Conservation (phyloP, 306 rosid genomes). For the Fragaria vesca region DNA sequence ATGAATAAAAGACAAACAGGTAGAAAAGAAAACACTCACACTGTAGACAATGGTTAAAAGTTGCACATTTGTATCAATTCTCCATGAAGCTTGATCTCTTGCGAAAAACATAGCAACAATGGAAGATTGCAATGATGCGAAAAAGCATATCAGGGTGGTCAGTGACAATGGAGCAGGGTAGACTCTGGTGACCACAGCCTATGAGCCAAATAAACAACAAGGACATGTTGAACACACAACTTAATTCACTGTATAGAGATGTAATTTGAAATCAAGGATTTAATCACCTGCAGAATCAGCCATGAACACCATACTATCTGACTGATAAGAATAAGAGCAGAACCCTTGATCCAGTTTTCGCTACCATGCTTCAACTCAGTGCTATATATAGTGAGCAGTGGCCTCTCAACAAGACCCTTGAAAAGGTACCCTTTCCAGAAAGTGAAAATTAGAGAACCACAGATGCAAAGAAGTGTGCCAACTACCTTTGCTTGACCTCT, state of each 20-base stretch:
- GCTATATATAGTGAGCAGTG: constrained; percentile 19
- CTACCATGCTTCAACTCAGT: not conserved
- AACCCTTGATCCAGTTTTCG: constrained; percentile 43
- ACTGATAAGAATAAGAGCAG: constrained; percentile 32
- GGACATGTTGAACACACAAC: not conserved
- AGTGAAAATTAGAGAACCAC: constrained; percentile 37
- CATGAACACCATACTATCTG: constrained; percentile 35
- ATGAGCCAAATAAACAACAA: not conserved
- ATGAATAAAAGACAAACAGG: not conserved
- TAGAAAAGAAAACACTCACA: constrained; percentile 21
- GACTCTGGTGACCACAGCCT: constrained; percentile 31
- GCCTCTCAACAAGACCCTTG: constrained; percentile 22
- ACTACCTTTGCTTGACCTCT: constrained; percentile 39
- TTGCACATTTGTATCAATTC: constrained; percentile 34
- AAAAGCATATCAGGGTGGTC: constrained; percentile 34
- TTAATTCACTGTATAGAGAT: not conserved
- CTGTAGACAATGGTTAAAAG: constrained; percentile 36
- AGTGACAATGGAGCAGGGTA: constrained; percentile 32
- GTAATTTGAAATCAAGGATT: not conserved
- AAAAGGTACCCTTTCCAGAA: constrained; percentile 37
- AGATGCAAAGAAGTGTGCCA: constrained; percentile 36
- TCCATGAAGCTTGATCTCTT: constrained; percentile 29
- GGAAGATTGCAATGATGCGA: constrained; percentile 34
- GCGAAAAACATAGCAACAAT: constrained; percentile 31
- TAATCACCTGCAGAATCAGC: constrained; percentile 42